Conservation (phyloP, 2,329 filamentous ascomycete genomes). For the Stagonosporopsis rhizophila region DNA sequence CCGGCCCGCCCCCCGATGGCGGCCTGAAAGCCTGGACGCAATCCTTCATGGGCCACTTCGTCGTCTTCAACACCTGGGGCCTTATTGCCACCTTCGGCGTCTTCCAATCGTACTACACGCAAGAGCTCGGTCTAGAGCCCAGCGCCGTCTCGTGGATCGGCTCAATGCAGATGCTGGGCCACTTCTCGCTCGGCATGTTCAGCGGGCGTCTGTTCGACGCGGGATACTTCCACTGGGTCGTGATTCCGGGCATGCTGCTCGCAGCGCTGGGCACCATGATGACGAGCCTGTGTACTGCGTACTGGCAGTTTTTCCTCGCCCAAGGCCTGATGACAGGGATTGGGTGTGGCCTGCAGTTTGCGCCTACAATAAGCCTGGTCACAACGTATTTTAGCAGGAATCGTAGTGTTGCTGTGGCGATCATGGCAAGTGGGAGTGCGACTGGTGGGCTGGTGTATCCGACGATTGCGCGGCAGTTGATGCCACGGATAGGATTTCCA, state of each 20-base stretch:
- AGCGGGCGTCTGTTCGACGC: conserved; percentile 61
- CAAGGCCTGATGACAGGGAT: conserved; percentile 47
- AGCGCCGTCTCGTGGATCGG: conserved; percentile 62
- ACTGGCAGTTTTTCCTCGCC: conserved; percentile 56
- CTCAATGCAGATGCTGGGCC: conserved; percentile 58
- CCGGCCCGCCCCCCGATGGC: conserved; percentile 49
- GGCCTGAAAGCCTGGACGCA: conserved; percentile 50
- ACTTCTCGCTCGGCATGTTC: conserved; percentile 60
- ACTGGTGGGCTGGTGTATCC: conserved; percentile 71
- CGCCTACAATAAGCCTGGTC: conserved; percentile 40
- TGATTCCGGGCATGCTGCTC: conserved; percentile 54
- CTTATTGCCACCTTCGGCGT: conserved; percentile 48
- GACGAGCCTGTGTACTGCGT: conserved; percentile 57
- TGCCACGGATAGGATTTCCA: conserved; percentile 67
- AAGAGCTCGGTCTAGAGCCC: conserved; percentile 34
- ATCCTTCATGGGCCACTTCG: conserved; percentile 47
- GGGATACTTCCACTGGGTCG: conserved; percentile 57
- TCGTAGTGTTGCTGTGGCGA: conserved; percentile 66
- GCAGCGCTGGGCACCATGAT: conserved; percentile 59
- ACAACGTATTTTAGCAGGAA: conserved; percentile 67
- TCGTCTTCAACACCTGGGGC: conserved; percentile 48
- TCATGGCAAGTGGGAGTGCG: conserved; percentile 65
- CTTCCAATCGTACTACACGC: conserved; percentile 48
- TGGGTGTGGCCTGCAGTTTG: conserved; percentile 46
- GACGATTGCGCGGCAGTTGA: conserved; percentile 59